A percentile compares a stretch with the other conserved stretches of the same genome.
These are phyloP conservation scores for Telopea speciosissima DNA, from an alignment of 177 flowering plant species.

Conservation along the genomic window DNA sequence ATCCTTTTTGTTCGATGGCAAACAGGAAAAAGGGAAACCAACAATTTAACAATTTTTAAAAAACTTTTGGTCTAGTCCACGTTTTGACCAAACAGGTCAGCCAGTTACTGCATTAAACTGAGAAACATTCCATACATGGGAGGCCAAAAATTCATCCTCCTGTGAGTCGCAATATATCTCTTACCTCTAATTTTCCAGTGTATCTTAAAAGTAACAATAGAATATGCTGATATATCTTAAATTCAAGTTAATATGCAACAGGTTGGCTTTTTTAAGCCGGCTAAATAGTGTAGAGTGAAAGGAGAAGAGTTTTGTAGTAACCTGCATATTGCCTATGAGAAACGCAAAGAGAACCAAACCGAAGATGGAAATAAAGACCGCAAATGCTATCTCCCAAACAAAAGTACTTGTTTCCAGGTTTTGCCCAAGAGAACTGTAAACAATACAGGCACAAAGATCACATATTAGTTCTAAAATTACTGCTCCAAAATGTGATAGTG, in stretches of 20 bases:
- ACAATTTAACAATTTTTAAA: too few relatives aligned
- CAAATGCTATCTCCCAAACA: constrained; percentile 43
- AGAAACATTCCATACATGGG: too few relatives aligned
- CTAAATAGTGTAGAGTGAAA: background rate
- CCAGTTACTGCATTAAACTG: too few relatives aligned
- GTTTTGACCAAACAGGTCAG: too few relatives aligned
- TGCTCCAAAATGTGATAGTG: background rate
- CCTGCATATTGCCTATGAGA: constrained; percentile 72
- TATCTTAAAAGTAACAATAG: background rate
- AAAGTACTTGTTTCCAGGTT: constrained; percentile 46
- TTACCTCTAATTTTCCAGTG: too few relatives aligned
- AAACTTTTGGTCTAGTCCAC: too few relatives aligned
- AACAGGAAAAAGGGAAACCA: too few relatives aligned
- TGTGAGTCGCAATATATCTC: too few relatives aligned
- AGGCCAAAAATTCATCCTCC: too few relatives aligned
- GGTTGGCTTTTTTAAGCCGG: background rate
- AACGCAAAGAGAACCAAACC: constrained; percentile 52
- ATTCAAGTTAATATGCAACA: background rate
- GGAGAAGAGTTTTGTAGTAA: background rate
- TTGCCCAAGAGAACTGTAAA: constrained; percentile 50
- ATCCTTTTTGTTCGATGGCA: too few relatives aligned
- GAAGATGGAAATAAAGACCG: constrained; percentile 30
- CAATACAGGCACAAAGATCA: background rate
- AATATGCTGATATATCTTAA: background rate
- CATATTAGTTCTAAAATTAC: background rate